A percentile compares a stretch with the other conserved stretches of the same genome.
These are phyloP conservation scores for Reticulascus tulasneorum DNA, from an alignment of 2,329 filamentous ascomycete genomes.

Conservation along the genomic window DNA sequence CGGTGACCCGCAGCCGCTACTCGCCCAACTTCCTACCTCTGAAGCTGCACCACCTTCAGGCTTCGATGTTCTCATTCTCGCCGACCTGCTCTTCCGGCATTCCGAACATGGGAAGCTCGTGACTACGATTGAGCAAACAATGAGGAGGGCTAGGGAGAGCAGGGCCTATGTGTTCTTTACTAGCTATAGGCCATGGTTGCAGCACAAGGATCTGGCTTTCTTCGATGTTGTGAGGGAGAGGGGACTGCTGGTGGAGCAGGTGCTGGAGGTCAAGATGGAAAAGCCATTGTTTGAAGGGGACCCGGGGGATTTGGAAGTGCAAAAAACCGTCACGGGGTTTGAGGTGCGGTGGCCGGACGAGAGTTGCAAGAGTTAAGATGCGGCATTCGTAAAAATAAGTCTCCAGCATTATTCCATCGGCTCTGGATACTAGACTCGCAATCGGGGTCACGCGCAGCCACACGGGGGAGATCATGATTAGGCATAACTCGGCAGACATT, in stretches of 20 bases:
- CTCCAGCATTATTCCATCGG: too few species aligned
- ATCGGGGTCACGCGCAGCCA: too few species aligned
- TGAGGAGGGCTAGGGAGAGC: constrained; percentile 52
- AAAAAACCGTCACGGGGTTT: constrained; percentile 80
- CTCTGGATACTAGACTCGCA: too few species aligned
- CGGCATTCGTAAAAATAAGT: too few species aligned
- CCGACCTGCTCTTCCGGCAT: constrained; percentile 88
- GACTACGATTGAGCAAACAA: constrained; percentile 63
- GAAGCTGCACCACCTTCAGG: too few species aligned
- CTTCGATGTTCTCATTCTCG: constrained; percentile 84
- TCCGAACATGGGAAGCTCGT: constrained; percentile 78
- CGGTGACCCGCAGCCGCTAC: constrained; percentile 53
- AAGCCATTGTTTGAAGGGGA: constrained; percentile 87
- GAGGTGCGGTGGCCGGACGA: constrained; percentile 60
- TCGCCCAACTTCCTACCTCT: constrained; percentile 47
- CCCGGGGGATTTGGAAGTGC: constrained; percentile 74
- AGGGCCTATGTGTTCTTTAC: constrained; percentile 88
- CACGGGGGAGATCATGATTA: too few species aligned
- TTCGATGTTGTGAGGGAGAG: constrained; percentile 70
- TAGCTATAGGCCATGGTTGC: constrained; percentile 86
- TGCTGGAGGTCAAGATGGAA: constrained; percentile 78
- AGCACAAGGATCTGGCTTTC: constrained; percentile 79
- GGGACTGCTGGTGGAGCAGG: constrained; percentile 74
- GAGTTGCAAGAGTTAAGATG: constrained; percentile 21
- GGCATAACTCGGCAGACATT: too few species aligned